A percentile compares a stretch with the other conserved stretches of the same genome.
Evolutionary conservation across 495 filamentous ascomycete genomes (phyloP).

Genomic region (Penicillium soppii): DNA sequence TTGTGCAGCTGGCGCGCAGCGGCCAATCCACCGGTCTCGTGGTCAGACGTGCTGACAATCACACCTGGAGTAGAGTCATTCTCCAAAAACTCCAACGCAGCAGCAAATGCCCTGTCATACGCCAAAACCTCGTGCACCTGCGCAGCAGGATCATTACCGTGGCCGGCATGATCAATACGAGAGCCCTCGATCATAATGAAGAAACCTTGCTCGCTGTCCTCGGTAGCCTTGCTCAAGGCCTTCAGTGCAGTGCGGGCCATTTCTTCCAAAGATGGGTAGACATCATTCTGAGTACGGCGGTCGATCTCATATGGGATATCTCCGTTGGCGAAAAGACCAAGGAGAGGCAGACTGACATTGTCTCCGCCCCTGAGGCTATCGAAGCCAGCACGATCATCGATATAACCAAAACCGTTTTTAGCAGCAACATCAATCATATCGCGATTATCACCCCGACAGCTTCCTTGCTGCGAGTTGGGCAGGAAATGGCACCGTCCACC

Average conservation of each 20-base stretch:
- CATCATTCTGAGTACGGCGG: conserved; percentile 68
- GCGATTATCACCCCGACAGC: conserved; percentile 73
- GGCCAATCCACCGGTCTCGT: conserved; percentile 89
- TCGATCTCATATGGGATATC: conserved; percentile 96
- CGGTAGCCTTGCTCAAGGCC: conserved; percentile 78
- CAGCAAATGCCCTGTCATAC: conserved; percentile 82
- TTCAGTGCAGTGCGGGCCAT: conserved; percentile 83
- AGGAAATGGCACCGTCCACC: conserved; percentile 94
- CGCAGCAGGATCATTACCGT: conserved; percentile 91
- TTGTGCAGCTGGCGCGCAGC: conserved; percentile 71
- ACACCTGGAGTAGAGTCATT: conserved; percentile 70
- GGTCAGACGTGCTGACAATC: conserved; percentile 86
- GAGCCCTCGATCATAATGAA: conserved; percentile 98
- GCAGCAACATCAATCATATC: conserved; percentile 67
- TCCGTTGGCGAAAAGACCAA: conserved; percentile 79
- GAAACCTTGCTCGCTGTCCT: conserved; percentile 86
- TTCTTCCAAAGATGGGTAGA: conserved; percentile 87
- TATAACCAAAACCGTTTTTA: conserved; percentile 77
- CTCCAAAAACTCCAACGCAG: conserved; percentile 81
- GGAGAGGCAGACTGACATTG: conserved; percentile 71
- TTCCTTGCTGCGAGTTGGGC: conserved; percentile 69
- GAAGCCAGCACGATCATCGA: conserved; percentile 70
- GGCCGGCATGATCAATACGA: conserved; percentile 93
- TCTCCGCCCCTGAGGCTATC: conserved; percentile 70
- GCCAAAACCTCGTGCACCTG: conserved; percentile 93